These are phyloP conservation scores for Artemisia annua DNA, from an alignment of 129 eudicot genomes.

Conservation along the genomic window DNA sequence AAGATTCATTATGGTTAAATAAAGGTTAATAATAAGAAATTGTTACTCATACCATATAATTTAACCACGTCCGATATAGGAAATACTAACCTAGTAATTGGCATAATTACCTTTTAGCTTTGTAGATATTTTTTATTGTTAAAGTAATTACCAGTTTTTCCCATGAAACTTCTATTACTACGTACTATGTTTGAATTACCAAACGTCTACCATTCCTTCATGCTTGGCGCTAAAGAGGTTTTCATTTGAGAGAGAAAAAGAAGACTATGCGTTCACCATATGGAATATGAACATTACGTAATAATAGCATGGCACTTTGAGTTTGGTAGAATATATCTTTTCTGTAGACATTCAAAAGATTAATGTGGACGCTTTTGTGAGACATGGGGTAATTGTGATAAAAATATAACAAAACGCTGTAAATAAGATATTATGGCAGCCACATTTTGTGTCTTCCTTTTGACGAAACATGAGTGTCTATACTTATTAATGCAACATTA, in stretches of 20 bases:
- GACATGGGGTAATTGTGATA: constrained; percentile 7
- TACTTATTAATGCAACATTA: constrained; percentile 10
- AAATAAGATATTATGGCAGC: too few relatives aligned
- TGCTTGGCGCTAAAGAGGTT: too few relatives aligned
- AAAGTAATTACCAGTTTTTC: background rate
- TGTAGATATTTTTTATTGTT: background rate
- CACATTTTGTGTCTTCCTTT: background rate
- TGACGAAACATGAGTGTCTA: constrained; percentile 19
- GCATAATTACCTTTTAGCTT: background rate
- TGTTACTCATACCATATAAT: background rate
- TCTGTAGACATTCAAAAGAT: background rate
- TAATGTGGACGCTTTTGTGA: background rate
- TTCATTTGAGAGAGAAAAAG: too few relatives aligned
- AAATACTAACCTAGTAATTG: background rate
- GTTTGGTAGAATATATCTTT: too few relatives aligned
- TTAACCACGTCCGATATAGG: background rate
- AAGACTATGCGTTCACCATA: too few relatives aligned
- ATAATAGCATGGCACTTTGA: too few relatives aligned
- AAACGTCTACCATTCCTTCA: too few relatives aligned
- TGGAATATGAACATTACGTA: too few relatives aligned
- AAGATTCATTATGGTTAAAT: background rate
- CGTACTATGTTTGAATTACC: too few relatives aligned
- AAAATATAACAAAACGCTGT: background rate
- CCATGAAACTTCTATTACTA: background rate
- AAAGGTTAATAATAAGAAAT: background rate